Conservation (phyloP, 208 protist genomes). For the Trypanosoma cruzi region DNA sequence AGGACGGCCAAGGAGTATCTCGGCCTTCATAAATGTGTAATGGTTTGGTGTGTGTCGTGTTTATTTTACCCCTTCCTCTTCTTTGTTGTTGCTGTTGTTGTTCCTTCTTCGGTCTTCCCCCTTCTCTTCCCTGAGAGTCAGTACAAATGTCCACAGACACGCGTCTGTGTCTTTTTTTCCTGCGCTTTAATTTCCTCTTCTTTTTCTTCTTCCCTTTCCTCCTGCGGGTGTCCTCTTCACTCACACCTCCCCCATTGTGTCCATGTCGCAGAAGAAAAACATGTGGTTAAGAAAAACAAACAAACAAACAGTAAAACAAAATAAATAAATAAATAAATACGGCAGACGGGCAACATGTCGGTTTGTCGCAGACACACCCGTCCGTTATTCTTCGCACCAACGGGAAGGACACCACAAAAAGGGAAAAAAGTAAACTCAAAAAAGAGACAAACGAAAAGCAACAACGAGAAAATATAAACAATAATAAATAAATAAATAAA, state of each 20-base stretch:
- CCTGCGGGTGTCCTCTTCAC: background rate
- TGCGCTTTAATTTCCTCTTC: no score
- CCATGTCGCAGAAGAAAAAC: background rate
- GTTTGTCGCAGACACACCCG: background rate
- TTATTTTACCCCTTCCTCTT: constrained; percentile 13
- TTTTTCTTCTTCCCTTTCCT: background rate
- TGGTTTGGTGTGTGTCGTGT: background rate
- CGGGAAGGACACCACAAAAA: background rate
- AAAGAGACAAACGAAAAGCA: background rate
- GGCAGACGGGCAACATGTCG: background rate
- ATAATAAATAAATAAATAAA: background rate
- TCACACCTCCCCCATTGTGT: background rate
- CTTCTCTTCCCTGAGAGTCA: no score
- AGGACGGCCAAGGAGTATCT: constrained; percentile 44
- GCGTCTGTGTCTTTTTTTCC: no score
- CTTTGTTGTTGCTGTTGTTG: background rate
- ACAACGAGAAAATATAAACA: no score
- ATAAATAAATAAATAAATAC: background rate
- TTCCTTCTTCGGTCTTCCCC: no score
- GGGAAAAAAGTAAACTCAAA: background rate
- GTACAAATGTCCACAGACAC: no score
- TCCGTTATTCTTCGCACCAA: background rate
- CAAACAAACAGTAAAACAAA: background rate
- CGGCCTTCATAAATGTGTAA: constrained; percentile 25
- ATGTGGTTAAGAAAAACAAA: background rate